Conservation (phyloP, 2,329 filamentous ascomycete species). For the Penicillium sp. region DNA sequence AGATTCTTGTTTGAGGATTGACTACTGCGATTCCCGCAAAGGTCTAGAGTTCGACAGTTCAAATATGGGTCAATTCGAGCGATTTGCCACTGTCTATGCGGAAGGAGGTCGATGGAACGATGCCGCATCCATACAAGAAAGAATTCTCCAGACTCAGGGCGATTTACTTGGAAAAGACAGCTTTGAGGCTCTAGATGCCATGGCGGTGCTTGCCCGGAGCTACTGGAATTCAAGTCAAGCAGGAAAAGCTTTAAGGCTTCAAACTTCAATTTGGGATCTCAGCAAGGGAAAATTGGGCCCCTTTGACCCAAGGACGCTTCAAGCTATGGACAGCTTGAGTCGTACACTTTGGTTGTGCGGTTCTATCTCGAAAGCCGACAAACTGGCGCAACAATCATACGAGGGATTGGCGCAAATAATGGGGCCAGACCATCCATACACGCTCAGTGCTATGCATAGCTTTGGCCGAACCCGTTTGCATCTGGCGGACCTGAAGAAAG, state of each 20-base stretch:
- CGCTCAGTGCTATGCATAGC: constrained; percentile 21
- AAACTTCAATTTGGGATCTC: constrained; percentile 10
- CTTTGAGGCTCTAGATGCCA: constrained; percentile 5
- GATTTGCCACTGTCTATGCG: constrained; percentile 10
- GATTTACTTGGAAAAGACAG: constrained; percentile 6
- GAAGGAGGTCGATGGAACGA: constrained; percentile 9
- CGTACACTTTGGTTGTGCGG: constrained; percentile 21
- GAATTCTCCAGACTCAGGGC: constrained; percentile 1
- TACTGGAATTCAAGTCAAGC: constrained; percentile 13
- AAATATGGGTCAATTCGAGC: constrained; percentile 5
- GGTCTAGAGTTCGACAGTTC: constrained; percentile 8
- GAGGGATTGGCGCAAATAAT: constrained; percentile 20
- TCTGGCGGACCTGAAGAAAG: constrained; percentile 14
- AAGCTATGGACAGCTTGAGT: constrained; percentile 30
- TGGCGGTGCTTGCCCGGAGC: constrained; percentile 8
- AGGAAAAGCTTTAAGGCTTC: constrained; percentile 14
- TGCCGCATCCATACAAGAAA: constrained; percentile 10
- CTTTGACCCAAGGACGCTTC: constrained; percentile 27
- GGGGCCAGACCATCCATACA: constrained; percentile 27
- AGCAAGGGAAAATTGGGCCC: constrained; percentile 15
- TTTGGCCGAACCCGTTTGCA: constrained; percentile 2
- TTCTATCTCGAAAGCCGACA: constrained; percentile 8
- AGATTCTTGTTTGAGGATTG: constrained; percentile 15
- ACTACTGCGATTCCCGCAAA: constrained; percentile 7
- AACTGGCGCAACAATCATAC: constrained; percentile 16